These are phyloP conservation scores for Haberlea rhodopensis DNA, from an alignment of 257 asterid genomes.

Conservation along the genomic window DNA sequence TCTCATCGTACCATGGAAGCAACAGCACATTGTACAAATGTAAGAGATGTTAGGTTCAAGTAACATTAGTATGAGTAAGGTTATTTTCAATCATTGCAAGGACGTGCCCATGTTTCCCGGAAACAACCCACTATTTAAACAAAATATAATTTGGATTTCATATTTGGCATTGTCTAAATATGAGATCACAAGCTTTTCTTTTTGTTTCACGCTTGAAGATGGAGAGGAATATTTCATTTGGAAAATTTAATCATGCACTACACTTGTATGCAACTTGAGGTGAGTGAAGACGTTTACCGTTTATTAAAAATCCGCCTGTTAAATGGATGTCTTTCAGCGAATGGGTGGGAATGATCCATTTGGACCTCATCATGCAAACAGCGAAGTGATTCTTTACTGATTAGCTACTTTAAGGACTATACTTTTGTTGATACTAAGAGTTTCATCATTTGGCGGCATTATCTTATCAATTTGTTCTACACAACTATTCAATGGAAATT, in stretches of 20 bases:
- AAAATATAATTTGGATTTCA: background rate
- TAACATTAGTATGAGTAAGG: background rate
- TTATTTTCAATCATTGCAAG: background rate
- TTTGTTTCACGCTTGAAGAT: background rate
- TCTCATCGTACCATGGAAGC: slow-evolving; percentile 33
- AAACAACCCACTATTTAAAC: background rate
- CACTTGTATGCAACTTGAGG: background rate
- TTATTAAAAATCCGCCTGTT: background rate
- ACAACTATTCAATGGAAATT: slow-evolving; percentile 3
- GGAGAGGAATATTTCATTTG: slow-evolving; percentile 4
- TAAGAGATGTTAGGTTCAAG: slow-evolving; percentile 28
- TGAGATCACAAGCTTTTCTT: background rate
- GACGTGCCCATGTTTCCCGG: background rate
- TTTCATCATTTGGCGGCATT: background rate
- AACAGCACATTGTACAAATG: slow-evolving; percentile 30
- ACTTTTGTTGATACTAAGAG: background rate
- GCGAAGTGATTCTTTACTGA: background rate
- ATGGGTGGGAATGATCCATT: slow-evolving; percentile 2
- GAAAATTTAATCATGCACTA: background rate
- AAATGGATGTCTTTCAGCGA: background rate
- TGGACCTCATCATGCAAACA: slow-evolving; percentile 9
- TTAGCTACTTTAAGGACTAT: background rate
- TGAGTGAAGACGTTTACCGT: background rate
- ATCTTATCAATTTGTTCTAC: slow-evolving; percentile 7
- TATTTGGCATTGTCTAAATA: background rate